Conservation (phyloP, 2,329 filamentous ascomycete genomes). For the Neopestalotiopsis clavispora region DNA sequence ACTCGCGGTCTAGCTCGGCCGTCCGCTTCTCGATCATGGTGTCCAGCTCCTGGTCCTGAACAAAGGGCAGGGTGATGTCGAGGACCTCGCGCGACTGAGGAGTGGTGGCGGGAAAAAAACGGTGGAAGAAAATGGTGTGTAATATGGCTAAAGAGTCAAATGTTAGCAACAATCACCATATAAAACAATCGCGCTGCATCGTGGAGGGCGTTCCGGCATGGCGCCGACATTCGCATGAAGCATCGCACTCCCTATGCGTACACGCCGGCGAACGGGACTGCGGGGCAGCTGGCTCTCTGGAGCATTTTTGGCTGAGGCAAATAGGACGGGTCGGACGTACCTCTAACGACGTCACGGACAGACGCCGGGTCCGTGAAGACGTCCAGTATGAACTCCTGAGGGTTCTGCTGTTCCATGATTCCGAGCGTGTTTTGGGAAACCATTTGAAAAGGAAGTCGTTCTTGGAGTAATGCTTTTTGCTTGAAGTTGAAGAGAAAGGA, state of each 20-base stretch:
- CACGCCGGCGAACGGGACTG: background rate
- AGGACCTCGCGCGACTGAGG: constrained; percentile 88
- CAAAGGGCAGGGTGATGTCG: constrained; percentile 86
- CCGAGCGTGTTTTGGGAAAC: constrained; percentile 18
- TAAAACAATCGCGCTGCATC: background rate
- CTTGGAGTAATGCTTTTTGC: background rate
- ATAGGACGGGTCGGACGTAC: constrained; percentile 49
- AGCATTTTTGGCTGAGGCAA: constrained; percentile 3
- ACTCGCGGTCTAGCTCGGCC: constrained; percentile 77
- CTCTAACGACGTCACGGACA: constrained; percentile 92
- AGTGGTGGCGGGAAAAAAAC: constrained; percentile 87
- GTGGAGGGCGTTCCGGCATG: background rate
- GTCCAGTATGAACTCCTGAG: constrained; percentile 91
- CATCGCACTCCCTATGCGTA: background rate
- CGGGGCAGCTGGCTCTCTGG: constrained; percentile 6
- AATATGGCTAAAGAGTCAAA: constrained; percentile 69
- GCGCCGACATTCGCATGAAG: background rate
- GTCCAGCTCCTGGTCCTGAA: constrained; percentile 89
- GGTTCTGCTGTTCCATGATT: constrained; percentile 56
- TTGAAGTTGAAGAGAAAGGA: constrained; percentile 6
- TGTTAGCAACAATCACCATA: background rate
- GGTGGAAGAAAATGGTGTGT: constrained; percentile 98
- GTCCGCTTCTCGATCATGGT: constrained; percentile 91
- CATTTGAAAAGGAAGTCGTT: constrained; percentile 2
- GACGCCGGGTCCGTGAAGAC: constrained; percentile 90